phyloP scores from a whole-genome alignment of 768 basidiomycete genomes.

The Naganishia onofrii region DNA sequence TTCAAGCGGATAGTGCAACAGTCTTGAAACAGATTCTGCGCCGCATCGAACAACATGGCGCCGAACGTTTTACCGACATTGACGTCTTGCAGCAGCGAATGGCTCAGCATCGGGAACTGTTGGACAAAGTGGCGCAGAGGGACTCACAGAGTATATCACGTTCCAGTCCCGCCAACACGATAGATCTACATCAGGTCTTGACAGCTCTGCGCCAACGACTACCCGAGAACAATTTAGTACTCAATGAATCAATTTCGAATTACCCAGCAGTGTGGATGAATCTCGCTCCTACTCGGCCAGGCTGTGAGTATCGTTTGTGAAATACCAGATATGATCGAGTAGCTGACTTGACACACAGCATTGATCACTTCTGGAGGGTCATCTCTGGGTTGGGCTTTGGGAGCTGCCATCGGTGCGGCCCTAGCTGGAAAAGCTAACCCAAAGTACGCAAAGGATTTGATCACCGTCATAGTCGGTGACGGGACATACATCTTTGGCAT shows the following conservation, averaged over 20 bases:
- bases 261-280: conserved; percentile 62
- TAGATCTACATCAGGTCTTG: conserved; percentile 57
- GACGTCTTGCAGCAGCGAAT: conserved; percentile 18
- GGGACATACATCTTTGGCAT: conserved; percentile 68
- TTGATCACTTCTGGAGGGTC: conserved; percentile 62
- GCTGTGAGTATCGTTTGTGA: conserved; percentile 51
- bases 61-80: conserved; percentile 45
- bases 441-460: conserved; percentile 56
- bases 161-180: not conserved
- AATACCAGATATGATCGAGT: not conserved
- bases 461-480: conserved; percentile 65
- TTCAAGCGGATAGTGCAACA: not conserved
- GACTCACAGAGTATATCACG: not conserved
- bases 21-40: conserved; percentile 36
- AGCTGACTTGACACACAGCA: not conserved
- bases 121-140: not conserved
- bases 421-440: conserved; percentile 54
- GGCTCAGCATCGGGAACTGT: not conserved
- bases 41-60: conserved; percentile 38
- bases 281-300: conserved; percentile 59
- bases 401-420: conserved; percentile 63
- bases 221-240: conserved; percentile 56
- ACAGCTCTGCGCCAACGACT: conserved; percentile 57
- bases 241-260: conserved; percentile 68
- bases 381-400: conserved; percentile 68